phyloP scores from a whole-genome alignment of 2,329 filamentous ascomycete genomes.

The Alternaria sp. region DNA sequence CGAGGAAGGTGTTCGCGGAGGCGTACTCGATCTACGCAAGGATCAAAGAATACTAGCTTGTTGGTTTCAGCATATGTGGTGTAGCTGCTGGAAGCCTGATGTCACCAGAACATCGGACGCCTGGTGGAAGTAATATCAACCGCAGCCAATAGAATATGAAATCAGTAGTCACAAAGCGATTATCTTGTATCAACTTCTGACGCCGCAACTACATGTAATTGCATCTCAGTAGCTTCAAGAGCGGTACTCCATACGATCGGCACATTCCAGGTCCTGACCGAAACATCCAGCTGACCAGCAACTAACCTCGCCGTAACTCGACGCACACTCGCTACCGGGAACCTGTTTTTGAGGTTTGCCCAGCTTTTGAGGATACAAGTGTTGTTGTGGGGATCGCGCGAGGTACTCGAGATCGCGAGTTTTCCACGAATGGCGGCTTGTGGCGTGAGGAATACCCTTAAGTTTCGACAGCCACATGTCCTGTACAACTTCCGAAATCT shows the following conservation, averaged over 20 bases:
- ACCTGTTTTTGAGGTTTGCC: conserved; percentile 7
- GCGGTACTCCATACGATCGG: not conserved
- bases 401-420: conserved; percentile 9
- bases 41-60: not conserved
- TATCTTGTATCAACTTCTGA: not conserved
- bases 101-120: not conserved
- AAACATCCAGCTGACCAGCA: not conserved
- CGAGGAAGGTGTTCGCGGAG: not conserved
- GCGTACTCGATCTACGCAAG: conserved; percentile 7
- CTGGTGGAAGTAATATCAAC: not conserved
- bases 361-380: not conserved
- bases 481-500: not conserved
- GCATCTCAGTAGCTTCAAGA: not conserved
- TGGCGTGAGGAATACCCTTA: not conserved
- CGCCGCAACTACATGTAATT: not conserved
- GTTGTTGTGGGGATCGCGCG: conserved; percentile 1
- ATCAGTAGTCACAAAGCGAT: not conserved
- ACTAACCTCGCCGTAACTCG: not conserved
- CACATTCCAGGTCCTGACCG: not conserved
- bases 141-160: not conserved
- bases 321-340: conserved; percentile 11
- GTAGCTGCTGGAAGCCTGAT: not conserved
- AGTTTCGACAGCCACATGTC: not conserved
- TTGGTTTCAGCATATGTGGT: not conserved
- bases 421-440: conserved; percentile 4